Percentiles rank a stretch among this genome's conserved stretches.
Evolutionary conservation across 2,329 filamentous ascomycete species (phyloP).

Genomic region (Neopestalotiopsis sp.): DNA sequence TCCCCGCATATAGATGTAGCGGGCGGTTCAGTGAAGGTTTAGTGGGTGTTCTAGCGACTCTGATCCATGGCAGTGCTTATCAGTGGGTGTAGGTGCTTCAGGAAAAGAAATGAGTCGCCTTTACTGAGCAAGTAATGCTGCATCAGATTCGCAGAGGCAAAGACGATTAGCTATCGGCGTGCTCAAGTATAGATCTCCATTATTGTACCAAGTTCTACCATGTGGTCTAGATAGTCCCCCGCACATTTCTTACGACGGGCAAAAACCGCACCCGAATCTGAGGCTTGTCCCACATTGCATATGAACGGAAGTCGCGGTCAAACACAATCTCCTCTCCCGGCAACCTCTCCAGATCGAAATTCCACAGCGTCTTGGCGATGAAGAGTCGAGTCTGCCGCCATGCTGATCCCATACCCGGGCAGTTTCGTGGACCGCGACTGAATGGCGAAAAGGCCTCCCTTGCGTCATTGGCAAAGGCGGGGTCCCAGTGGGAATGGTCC

Average conservation of each 20-base stretch:
- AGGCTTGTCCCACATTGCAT: slow-evolving; percentile 21
- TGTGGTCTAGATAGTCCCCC: too few species aligned
- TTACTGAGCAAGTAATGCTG: too few species aligned
- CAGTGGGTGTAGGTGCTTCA: too few species aligned
- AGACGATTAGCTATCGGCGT: not conserved
- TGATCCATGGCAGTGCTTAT: too few species aligned
- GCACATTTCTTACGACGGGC: not conserved
- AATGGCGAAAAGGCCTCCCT: slow-evolving; percentile 22
- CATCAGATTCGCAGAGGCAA: too few species aligned
- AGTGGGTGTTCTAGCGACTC: too few species aligned
- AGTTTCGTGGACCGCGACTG: slow-evolving; percentile 22
- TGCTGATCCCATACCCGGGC: slow-evolving; percentile 19
- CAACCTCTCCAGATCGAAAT: slow-evolving; percentile 20
- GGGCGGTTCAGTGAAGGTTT: too few species aligned
- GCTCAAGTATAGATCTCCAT: not conserved
- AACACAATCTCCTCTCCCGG: slow-evolving; percentile 18
- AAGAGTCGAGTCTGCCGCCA: slow-evolving; percentile 20
- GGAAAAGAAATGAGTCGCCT: too few species aligned
- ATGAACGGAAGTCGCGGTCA: slow-evolving; percentile 19
- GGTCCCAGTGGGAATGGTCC: slow-evolving; percentile 22
- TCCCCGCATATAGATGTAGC: too few species aligned
- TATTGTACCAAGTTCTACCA: not conserved
- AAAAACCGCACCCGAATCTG: slow-evolving; percentile 16
- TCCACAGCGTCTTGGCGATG: slow-evolving; percentile 24
- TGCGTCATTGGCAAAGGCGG: slow-evolving; percentile 17